phyloP scores from a whole-genome alignment of 768 basidiomycete genomes.

The Pleurotus platypus region DNA sequence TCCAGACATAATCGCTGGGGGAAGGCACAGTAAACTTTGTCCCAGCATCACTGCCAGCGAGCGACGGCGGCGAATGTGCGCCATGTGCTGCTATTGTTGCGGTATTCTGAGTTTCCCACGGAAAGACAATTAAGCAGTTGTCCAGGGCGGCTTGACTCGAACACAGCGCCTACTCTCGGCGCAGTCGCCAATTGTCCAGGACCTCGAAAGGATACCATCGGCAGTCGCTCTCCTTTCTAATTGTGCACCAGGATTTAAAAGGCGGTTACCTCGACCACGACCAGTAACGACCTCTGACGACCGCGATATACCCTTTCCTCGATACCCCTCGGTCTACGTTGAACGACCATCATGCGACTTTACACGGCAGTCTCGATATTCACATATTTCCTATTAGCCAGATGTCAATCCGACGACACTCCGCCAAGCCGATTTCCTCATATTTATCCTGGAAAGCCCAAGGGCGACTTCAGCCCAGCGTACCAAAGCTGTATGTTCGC shows the following conservation, averaged over 20 bases:
- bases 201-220: not conserved
- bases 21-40: not conserved
- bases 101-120: not conserved
- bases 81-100: not conserved
- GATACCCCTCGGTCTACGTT: slow-evolving; percentile 13
- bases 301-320: slow-evolving; percentile 6
- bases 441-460: slow-evolving; percentile 41
- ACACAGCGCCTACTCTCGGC: not conserved
- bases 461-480: slow-evolving; percentile 44
- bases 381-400: slow-evolving; percentile 18
- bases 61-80: not conserved
- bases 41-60: not conserved
- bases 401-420: slow-evolving; percentile 11
- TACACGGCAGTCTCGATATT: slow-evolving; percentile 19
- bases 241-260: not conserved
- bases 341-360: slow-evolving; percentile 19
- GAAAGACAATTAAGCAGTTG: not conserved
- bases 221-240: not conserved
- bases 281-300: slow-evolving; percentile 2
- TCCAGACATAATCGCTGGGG: no score
- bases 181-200: not conserved
- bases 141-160: not conserved
- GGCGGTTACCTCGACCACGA: not conserved
- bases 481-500: slow-evolving; percentile 59
- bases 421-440: slow-evolving; percentile 46